Base-by-base conservation (phyloP, 306 rosid species). In the Vicia faba region DNA sequence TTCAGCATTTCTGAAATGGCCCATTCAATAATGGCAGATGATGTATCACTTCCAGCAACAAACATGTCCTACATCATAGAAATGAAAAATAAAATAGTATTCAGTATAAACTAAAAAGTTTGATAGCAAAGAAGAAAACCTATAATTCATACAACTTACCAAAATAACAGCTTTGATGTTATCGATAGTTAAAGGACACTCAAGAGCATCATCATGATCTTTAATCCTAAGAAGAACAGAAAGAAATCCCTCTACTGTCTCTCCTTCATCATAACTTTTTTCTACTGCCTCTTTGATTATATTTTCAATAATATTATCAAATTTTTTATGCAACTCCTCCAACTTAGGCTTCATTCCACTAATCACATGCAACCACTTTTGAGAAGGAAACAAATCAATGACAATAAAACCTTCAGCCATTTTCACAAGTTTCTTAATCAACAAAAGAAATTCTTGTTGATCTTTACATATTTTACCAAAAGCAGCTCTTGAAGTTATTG, bases 11-110 rank as follows among this genome's bases (percentile, higher is more conserved):
- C 81, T 29, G 79, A 58, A 76, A 76, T n/a, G 7, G 72, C 61
- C 81, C 82, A 81, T 23, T 77, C 79, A 50, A 81, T 51, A 0
- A 69, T 11, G 51, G 76, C 67, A 3, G 79, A 16, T 69, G 85
- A 20, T 31, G 77, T 65, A 18, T 81, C 82, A 60, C 77, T 57
- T 33, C 80, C 85, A 12, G 69, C 85, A 44, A n/a, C 56, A 38
- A 69, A 81, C 18, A 78, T 35, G 33, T 81, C 85, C 85, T 77
- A 64, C 7, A 68, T 2, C 29, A 51, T 28, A 11, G 3, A 7
- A 46, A 36, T 50, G 35, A 66, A 40, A 40, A 40, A 41, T 10
- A 41, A 43, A 11, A 12, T 9, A 12, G 6, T 41, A 41, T 41
- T 51, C 3, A 7, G 7, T 48, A 16, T 14, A 11, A 3, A 16